Conservation (phyloP, 1,139 yeast species). For the Taphrina deformans region DNA sequence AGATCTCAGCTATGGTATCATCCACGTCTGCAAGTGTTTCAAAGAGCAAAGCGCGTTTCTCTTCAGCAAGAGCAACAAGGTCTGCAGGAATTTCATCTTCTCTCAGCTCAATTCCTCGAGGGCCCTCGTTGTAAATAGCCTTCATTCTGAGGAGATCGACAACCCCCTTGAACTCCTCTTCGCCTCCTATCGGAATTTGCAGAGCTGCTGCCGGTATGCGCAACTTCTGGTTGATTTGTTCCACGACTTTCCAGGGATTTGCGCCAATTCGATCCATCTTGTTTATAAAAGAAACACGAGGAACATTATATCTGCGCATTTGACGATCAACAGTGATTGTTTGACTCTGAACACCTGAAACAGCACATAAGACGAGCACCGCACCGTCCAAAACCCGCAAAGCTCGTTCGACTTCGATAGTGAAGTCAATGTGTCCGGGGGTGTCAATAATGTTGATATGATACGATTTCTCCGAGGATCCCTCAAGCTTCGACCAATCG, state of each 20-base stretch:
- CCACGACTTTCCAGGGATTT: constrained; percentile 91
- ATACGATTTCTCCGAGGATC: constrained; percentile 56
- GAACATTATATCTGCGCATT: constrained; percentile 97
- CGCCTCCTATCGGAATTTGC: constrained; percentile 96
- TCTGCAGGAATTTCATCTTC: constrained; percentile 68
- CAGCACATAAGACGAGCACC: constrained; percentile 96
- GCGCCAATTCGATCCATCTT: constrained; percentile 99
- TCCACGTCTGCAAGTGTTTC: constrained; percentile 97
- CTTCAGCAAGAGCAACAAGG: constrained; percentile 71
- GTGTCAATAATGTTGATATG: constrained; percentile 96
- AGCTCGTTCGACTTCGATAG: constrained; percentile 97
- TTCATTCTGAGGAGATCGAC: constrained; percentile 87
- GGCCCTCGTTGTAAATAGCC: constrained; percentile 85
- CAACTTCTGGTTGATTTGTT: constrained; percentile 80
- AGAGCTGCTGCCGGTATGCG: constrained; percentile 96
- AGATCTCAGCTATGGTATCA: constrained; percentile 92
- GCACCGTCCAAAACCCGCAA: constrained; percentile 97
- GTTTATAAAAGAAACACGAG: constrained; percentile 91
- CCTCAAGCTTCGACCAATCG: constrained; percentile 65
- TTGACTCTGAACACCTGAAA: constrained; percentile 96
- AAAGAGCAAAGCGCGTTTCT: constrained; percentile 76
- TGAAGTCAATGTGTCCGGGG: constrained; percentile 97
- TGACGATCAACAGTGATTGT: constrained; percentile 98
- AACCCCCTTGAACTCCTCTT: constrained; percentile 77
- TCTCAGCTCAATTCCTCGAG: constrained; percentile 78